Evolutionary conservation across 148 eudicot species (phyloP), one percentile per base, ranked within the genome.

Genomic region (Vaccinium macrocarpon): DNA sequence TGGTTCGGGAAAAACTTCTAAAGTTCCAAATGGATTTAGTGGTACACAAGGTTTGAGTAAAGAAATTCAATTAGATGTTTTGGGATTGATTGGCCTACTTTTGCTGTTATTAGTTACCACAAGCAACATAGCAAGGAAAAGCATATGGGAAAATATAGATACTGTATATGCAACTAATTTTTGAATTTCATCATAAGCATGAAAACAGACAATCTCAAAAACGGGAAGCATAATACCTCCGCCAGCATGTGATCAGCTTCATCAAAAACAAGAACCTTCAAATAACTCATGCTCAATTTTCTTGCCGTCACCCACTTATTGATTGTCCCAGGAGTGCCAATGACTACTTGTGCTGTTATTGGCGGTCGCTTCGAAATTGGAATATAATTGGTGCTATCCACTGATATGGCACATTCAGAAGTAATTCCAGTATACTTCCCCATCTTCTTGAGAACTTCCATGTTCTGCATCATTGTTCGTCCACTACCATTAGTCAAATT

Each of bases 171-270:
- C 71, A 64, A 64, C 29, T 64, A 23, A 2, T 23, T 64, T 64
- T 23, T 23, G 4, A 1, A 23, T 64, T 64, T 23, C 71, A 64
- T 64, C 71, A 23, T 9, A 64, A 23, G 71, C 71, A 64, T 23
- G 71, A 64, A 64, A 64, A 23, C 29, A 61, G 5, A 64, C 29
- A 64, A 64, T 64, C 71, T 64, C 29, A 23, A 25, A 64, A 64
- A 23, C 23, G 10, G 14, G 13, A 64, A 64, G 71, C 29, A 72
- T 5, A 55, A 80, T 91, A 93, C 99, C 97, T 90, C 95, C 42
- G 91, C 99, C 86, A 96, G 85, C 97, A 96, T 96, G 87, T 94
- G 98, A 87, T 94, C 99, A 82, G 99, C 99, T 88, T 96, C 97
- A 66, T 94, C 98, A 89, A 92, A 96, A 74, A 96, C 99, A 84